These are phyloP conservation scores for Clitopilus passeckerianus DNA, from an alignment of 768 basidiomycete species.

Conservation along the genomic window DNA sequence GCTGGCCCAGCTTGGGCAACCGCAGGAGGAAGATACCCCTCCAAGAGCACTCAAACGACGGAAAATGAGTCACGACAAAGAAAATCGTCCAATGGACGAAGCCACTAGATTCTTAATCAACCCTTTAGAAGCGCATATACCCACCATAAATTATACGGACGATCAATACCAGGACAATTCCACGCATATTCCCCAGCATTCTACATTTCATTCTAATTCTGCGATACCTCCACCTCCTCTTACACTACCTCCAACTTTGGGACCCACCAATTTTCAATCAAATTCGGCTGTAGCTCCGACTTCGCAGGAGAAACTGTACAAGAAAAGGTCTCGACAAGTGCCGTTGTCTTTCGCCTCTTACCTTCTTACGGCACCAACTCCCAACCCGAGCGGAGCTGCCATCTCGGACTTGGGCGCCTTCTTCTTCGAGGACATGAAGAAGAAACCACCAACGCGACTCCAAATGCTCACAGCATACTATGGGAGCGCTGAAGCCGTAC, in stretches of 20 bases:
- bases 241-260: neutral
- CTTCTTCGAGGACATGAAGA: neutral
- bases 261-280: neutral
- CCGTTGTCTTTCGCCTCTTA: constrained; percentile 41
- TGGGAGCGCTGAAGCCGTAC: constrained; percentile 44
- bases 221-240: neutral
- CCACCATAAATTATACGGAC: constrained; percentile 2
- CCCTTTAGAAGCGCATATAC: constrained; percentile 38
- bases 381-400: constrained; percentile 18
- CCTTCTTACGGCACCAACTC: constrained; percentile 41
- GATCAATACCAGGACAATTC: constrained; percentile 19
- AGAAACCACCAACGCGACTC: constrained; percentile 51
- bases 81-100: constrained; percentile 25
- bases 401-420: neutral
- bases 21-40: neutral
- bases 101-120: constrained; percentile 56
- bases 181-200: constrained; percentile 5
- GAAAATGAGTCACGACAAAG: constrained; percentile 8
- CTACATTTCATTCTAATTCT: neutral
- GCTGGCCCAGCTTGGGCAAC: neutral
- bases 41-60: constrained; percentile 7
- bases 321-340: constrained; percentile 4
- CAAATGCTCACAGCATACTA: constrained; percentile 56
- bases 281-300: neutral
- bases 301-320: constrained; percentile 1